Base-by-base conservation (phyloP, 2,329 filamentous ascomycete species). In the Calcarisporium arbuscula region DNA sequence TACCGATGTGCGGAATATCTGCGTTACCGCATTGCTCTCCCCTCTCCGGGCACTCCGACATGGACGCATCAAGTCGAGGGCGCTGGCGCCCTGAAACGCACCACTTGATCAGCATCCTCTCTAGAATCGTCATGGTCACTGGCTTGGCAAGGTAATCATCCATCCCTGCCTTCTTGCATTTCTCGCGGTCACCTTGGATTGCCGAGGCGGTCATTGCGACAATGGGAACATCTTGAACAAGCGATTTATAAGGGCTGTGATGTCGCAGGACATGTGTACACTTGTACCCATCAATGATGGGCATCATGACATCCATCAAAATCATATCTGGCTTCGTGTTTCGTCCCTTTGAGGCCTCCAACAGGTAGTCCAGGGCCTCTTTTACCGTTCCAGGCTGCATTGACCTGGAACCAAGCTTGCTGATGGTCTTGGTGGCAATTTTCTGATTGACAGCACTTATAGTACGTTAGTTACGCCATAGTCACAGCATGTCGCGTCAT, bases 121-220 rank as follows among this genome's bases (percentile, higher is more conserved):
- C 82, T 7, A 87, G 58, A 5, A 77, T 70, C 33, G 72, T 70
- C 44, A 79, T 74, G 46, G 80, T 82, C 26, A 87, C 82, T 2
- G 82, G 83, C 50, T 85, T 85, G n/a, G 77, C 66, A 8, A 85
- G 62, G 48, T 85, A 82, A 49, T 85, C 81, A 45, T 87, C 82
- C 83, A 87, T 87, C 20, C 83, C 83, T 8, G 81, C 80, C 41
- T 70, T 71, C 40, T 74, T 72, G 51, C 82, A 87, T 51, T 85
- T 86, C 52, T 87, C 82, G 31, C 72, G 68, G 48, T 88, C 83
- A 5, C 83, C 83, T 51, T 85, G 80, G 26, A 87, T 86, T 1
- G 83, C 83, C 5, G 78, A 84, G 5, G 82, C 84, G 1, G 83
- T 88, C 80, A 88, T 85, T n/a, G 83, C 83, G 23, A 88, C 78